Percentiles rank a stretch among this genome's conserved stretches.
These are phyloP conservation scores for Cryptococcus neoformans DNA, from an alignment of 1,284 basidiomycete genomes.

Conservation along the genomic window DNA sequence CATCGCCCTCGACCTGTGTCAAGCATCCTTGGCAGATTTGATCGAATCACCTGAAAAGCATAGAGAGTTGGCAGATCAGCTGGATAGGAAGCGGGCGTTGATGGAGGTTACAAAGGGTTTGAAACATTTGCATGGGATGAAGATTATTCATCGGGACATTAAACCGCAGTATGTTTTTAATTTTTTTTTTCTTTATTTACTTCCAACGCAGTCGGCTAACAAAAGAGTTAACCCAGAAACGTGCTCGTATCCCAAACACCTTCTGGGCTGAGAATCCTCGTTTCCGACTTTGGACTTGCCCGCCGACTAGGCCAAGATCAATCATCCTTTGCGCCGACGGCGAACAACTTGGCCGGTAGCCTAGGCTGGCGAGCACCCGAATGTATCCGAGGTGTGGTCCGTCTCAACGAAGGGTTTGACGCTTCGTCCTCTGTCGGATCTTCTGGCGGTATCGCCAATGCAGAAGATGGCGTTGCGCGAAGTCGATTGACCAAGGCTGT, in stretches of 20 bases:
- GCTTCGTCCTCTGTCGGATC: slow-evolving; percentile 45
- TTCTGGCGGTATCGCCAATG: slow-evolving; percentile 11
- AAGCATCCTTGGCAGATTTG: slow-evolving; percentile 88
- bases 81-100: slow-evolving; percentile 85
- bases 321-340: slow-evolving; percentile 85
- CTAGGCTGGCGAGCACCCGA: slow-evolving; percentile 95
- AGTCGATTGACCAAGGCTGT: slow-evolving; percentile 80
- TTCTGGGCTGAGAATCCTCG: slow-evolving; percentile 76
- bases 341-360: slow-evolving; percentile 68
- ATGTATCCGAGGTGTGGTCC: slow-evolving; percentile 85
- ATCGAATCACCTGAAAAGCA: slow-evolving; percentile 70
- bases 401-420: slow-evolving; percentile 70
- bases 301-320: slow-evolving; percentile 90
- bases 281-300: slow-evolving; percentile 93
- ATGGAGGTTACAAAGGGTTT: slow-evolving; percentile 84
- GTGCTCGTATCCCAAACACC: slow-evolving; percentile 81
- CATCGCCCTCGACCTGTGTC: slow-evolving; percentile 95
- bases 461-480: slow-evolving; percentile 1
- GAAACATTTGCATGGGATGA: slow-evolving; percentile 86
- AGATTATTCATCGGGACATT: slow-evolving; percentile 96
- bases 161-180: slow-evolving; percentile 70
- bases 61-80: slow-evolving; percentile 64
- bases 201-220: not conserved
- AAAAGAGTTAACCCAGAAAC: slow-evolving; percentile 54
- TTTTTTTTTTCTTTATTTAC: not conserved